Conservation (phyloP, 441 rosid species). For the Viola pubescens region DNA sequence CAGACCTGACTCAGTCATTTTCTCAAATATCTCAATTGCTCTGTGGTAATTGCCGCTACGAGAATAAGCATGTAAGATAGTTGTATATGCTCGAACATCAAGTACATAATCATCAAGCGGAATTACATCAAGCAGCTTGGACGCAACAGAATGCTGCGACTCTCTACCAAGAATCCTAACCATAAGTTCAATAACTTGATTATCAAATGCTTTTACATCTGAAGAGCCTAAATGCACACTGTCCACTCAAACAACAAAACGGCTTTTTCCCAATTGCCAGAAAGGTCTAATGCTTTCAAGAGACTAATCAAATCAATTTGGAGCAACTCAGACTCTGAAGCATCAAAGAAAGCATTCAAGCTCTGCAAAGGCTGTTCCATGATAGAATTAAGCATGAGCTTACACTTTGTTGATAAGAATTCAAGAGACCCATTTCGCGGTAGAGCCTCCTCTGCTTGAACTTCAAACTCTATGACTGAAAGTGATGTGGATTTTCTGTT, state of each 20-base stretch:
- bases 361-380: conserved; percentile 37
- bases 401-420: conserved; percentile 46
- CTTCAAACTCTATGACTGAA: conserved; percentile 23
- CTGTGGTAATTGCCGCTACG: conserved; percentile 47
- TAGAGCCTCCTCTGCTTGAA: conserved; percentile 18
- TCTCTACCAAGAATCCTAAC: conserved; percentile 75
- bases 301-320: conserved; percentile 52
- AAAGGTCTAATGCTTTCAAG: conserved; percentile 51
- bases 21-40: conserved; percentile 58
- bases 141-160: conserved; percentile 58
- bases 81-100: conserved; percentile 71
- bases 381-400: conserved; percentile 38
- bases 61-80: conserved; percentile 56
- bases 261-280: conserved; percentile 62
- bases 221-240: conserved; percentile 23
- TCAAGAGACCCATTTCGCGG: conserved; percentile 29
- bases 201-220: conserved; percentile 35
- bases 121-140: conserved; percentile 62
- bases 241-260: conserved; percentile 66
- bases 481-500: conserved; percentile 24
- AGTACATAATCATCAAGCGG: conserved; percentile 46
- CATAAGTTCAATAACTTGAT: conserved; percentile 46
- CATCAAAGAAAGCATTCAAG: conserved; percentile 46
- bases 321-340: conserved; percentile 39
- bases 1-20: conserved; percentile 56